A percentile compares a stretch with the other conserved stretches of the same genome.
phyloP scores from a whole-genome alignment of 2,329 filamentous ascomycete genomes.

The Scopulariopsis brevicaulis region DNA sequence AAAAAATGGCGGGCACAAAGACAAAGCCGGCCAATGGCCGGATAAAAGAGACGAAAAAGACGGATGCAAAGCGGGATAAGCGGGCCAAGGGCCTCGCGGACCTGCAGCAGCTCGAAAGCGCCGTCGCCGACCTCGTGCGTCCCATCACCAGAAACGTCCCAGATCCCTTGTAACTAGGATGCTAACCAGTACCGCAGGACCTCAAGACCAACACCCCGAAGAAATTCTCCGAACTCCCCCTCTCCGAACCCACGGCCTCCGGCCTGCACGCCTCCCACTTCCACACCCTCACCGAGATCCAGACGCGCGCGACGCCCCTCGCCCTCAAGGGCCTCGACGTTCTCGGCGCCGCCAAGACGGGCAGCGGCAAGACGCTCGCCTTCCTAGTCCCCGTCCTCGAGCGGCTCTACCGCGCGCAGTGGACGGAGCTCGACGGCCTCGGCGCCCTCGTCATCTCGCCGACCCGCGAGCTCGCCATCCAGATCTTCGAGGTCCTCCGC shows the following conservation, averaged over 20 bases:
- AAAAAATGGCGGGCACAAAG: neutral
- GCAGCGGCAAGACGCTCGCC: slow-evolving; percentile 88
- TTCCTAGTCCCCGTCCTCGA: slow-evolving; percentile 89
- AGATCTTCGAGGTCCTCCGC: slow-evolving; percentile 89
- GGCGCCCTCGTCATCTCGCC: slow-evolving; percentile 89
- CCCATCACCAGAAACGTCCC: neutral
- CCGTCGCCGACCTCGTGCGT: slow-evolving; percentile 27
- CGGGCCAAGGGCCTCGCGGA: slow-evolving; percentile 28
- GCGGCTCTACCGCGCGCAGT: slow-evolving; percentile 79
- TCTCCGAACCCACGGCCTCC: slow-evolving; percentile 67
- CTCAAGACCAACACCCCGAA: slow-evolving; percentile 45
- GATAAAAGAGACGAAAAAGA: neutral
- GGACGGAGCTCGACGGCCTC: slow-evolving; percentile 83
- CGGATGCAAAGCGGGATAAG: slow-evolving; percentile 9
- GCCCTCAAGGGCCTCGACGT: slow-evolving; percentile 81
- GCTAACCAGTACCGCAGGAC: slow-evolving; percentile 31
- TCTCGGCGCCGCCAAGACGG: slow-evolving; percentile 88
- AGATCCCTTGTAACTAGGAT: too few species aligned
- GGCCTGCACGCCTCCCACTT: slow-evolving; percentile 84
- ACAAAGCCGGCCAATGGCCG: neutral
- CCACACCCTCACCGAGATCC: slow-evolving; percentile 82
- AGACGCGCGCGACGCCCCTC: slow-evolving; percentile 77
- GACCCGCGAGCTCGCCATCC: slow-evolving; percentile 87
- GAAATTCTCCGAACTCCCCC: slow-evolving; percentile 72
- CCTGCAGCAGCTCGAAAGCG: slow-evolving; percentile 24